phyloP scores from a whole-genome alignment of 1,139 yeast genomes.

The Insectozyma bohioensis region DNA sequence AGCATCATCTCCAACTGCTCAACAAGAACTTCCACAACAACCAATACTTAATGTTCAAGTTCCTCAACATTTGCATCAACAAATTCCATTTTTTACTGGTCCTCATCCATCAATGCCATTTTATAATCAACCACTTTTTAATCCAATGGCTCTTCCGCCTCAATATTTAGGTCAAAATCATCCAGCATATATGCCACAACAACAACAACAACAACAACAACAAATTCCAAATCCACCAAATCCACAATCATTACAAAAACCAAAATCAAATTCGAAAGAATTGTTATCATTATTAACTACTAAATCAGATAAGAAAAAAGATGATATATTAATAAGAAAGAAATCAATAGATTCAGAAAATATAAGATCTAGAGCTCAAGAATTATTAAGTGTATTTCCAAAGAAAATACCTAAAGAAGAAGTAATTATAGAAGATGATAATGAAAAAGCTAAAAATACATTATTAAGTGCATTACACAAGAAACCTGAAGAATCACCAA shows the following conservation, averaged over 20 bases:
- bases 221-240: conserved; percentile 27
- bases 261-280: conserved; percentile 50
- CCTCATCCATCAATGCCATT: conserved; percentile 15
- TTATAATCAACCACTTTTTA: conserved; percentile 11
- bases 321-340: conserved; percentile 6
- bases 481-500: not conserved
- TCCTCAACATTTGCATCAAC: conserved; percentile 33
- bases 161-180: too few relatives aligned
- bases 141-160: conserved; percentile 10
- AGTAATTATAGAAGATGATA: conserved; percentile 4
- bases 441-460: conserved; percentile 5
- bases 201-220: conserved; percentile 6
- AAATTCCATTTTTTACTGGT: conserved; percentile 23
- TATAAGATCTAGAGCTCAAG: conserved; percentile 39
- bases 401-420: conserved; percentile 13
- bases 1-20: conserved; percentile 3
- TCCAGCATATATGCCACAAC: conserved; percentile 6
- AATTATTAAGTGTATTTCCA: conserved; percentile 38
- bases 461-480: conserved; percentile 4
- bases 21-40: conserved; percentile 6
- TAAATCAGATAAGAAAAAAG: conserved; percentile 21
- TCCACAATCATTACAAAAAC: conserved; percentile 44
- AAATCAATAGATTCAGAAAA: conserved; percentile 23
- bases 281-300: conserved; percentile 48
- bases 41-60: conserved; percentile 14